phyloP scores from a whole-genome alignment of 148 eudicot genomes.

The Fagopyrum homotropicum region DNA sequence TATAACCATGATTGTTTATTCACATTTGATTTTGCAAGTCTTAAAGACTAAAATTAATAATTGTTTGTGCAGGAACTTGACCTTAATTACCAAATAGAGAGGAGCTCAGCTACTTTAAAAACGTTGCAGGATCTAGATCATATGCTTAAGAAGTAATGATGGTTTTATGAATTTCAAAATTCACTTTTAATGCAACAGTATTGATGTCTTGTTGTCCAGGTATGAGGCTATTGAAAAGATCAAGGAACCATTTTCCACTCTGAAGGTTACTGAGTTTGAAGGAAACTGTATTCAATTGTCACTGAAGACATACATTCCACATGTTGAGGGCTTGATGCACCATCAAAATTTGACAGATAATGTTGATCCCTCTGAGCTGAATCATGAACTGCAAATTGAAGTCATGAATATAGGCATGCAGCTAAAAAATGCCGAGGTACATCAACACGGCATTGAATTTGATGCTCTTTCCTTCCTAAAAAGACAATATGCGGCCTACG shows the following conservation, averaged over 20 bases:
- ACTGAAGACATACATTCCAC: slow-evolving; percentile 64
- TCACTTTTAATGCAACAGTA: slow-evolving; percentile 8
- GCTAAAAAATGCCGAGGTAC: slow-evolving; percentile 67
- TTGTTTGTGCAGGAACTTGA: slow-evolving; percentile 42
- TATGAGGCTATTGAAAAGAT: slow-evolving; percentile 53
- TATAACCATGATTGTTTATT: neutral
- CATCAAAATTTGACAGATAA: slow-evolving; percentile 37
- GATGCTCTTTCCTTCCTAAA: neutral
- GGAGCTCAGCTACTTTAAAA: slow-evolving; percentile 43
- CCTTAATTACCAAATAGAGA: slow-evolving; percentile 61
- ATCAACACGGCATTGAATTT: neutral
- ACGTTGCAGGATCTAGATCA: slow-evolving; percentile 62
- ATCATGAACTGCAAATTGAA: slow-evolving; percentile 71
- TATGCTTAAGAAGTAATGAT: slow-evolving; percentile 46
- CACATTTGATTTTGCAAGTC: neutral
- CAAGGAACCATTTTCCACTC: slow-evolving; percentile 64
- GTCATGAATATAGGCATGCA: slow-evolving; percentile 49
- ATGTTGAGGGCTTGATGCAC: slow-evolving; percentile 38
- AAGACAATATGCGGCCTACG: neutral
- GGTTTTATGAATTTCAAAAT: neutral
- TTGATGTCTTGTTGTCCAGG: slow-evolving; percentile 33
- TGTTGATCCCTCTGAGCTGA: slow-evolving; percentile 46
- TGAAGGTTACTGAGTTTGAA: slow-evolving; percentile 63
- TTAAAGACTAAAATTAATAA: neutral
- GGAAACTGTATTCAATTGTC: slow-evolving; percentile 54